phyloP scores from a whole-genome alignment of 257 asterid genomes.

The Rehmannia glutinosa region DNA sequence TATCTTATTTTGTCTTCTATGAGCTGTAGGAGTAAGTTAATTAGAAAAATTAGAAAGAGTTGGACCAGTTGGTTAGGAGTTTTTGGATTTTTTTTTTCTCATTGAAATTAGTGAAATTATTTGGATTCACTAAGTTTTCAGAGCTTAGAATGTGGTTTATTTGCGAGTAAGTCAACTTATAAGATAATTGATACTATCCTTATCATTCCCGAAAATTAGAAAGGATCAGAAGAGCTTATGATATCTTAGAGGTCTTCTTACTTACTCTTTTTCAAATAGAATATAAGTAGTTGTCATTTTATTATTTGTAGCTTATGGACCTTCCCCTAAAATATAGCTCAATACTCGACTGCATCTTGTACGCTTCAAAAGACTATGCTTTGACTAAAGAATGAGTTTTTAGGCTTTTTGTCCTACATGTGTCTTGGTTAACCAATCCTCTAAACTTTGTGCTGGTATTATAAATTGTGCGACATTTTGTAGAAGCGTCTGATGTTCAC shows the following conservation, averaged over 20 bases:
- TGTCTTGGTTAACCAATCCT: not conserved
- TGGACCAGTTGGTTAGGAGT: not conserved
- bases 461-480: not conserved
- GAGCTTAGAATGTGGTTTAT: not conserved
- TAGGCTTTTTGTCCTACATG: not conserved
- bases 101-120: not conserved
- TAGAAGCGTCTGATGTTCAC: slow-evolving; percentile 9
- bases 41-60: not conserved
- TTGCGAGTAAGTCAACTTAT: too few species aligned
- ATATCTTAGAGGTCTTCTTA: not conserved
- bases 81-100: not conserved
- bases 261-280: not conserved
- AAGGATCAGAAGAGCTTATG: not conserved
- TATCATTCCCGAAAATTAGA: not conserved
- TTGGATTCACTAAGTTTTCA: not conserved
- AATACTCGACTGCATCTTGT: not conserved
- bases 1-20: not conserved
- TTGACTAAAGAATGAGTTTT: not conserved
- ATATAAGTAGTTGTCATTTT: not conserved
- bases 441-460: not conserved
- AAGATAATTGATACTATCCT: too few species aligned
- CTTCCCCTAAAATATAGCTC: not conserved
- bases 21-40: not conserved
- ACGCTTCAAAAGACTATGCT: not conserved
- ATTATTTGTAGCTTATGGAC: not conserved